Evolutionary conservation across 331 rosid species (phyloP), one percentile per base, ranked within the genome.

Genomic region (Cydonia oblonga): DNA sequence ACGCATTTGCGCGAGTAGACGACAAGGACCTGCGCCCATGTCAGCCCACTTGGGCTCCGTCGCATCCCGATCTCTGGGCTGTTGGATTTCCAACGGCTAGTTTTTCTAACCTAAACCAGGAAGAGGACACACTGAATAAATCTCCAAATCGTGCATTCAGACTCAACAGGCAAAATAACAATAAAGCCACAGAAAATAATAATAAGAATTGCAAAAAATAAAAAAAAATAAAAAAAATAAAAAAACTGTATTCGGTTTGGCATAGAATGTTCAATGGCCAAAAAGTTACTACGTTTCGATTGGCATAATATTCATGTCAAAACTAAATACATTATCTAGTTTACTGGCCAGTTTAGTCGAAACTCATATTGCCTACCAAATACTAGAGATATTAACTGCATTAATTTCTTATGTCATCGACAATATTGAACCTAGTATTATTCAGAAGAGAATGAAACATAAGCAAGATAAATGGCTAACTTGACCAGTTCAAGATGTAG

Each of bases 41-140:
- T n/a, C n/a, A n/a, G n/a, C n/a, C n/a, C n/a, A n/a, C n/a, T n/a
- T n/a, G n/a, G n/a, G n/a, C n/a, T n/a, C n/a, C n/a, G n/a, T n/a
- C n/a, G n/a, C n/a, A n/a, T n/a, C n/a, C n/a, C n/a, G n/a, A n/a
- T n/a, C n/a, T n/a, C n/a, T n/a, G n/a, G n/a, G n/a, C n/a, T n/a
- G n/a, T n/a, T n/a, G n/a, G n/a, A n/a, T n/a, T n/a, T n/a, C n/a
- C n/a, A n/a, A n/a, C n/a, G n/a, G n/a, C n/a, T n/a, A n/a, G n/a
- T n/a, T n/a, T n/a, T n/a, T n/a, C n/a, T n/a, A 82, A 61, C 90
- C 98, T 89, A 74, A 85, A 69, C 23, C 46, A 66, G 52, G 57
- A 38, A 69, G 54, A 58, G 58, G 59, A 19, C 49, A 29, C 7
- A 1, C 56, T 59, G 69, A 59, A 66, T 25, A 20, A 75, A 22